Evolutionary conservation across 2,329 filamentous ascomycete genomes (phyloP).

Genomic region (Calonectria crousiana): DNA sequence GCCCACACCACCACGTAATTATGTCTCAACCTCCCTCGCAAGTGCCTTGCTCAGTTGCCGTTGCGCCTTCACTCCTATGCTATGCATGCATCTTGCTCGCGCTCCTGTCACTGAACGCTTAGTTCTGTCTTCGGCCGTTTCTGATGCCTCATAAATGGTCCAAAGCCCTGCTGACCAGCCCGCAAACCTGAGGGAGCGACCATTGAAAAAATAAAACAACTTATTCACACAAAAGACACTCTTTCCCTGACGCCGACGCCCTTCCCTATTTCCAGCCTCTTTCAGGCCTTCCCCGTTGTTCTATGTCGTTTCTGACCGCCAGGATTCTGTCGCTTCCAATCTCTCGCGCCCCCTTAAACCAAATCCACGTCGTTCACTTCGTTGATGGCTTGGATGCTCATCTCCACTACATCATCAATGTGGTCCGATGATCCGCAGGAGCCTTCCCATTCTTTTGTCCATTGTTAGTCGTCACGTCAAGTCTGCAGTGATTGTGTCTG

Average conservation of each 20-base stretch:
- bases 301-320: conserved; percentile 10
- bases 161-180: conserved; percentile 9
- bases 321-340: conserved; percentile 1
- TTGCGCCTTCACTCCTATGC: conserved; percentile 45
- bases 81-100: conserved; percentile 42
- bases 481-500: conserved; percentile 42
- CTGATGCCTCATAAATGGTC: conserved; percentile 13
- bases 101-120: conserved; percentile 11
- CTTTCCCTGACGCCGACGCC: conserved; percentile 24
- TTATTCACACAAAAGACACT: conserved; percentile 23
- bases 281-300: conserved; percentile 7
- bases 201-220: conserved; percentile 28
- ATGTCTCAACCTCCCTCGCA: conserved; percentile 2
- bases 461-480: conserved; percentile 41
- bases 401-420: conserved; percentile 63
- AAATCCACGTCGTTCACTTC: conserved; percentile 54
- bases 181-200: conserved; percentile 25
- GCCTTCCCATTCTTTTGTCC: conserved; percentile 65
- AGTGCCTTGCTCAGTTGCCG: conserved; percentile 14
- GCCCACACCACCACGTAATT: neutral
- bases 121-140: conserved; percentile 16
- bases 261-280: neutral
- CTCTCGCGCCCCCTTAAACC: conserved; percentile 31
- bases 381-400: conserved; percentile 56
- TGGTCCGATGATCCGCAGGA: conserved; percentile 67